Evolutionary conservation across 495 filamentous ascomycete species (phyloP).

Genomic region (Podospora pseudopauciseta): DNA sequence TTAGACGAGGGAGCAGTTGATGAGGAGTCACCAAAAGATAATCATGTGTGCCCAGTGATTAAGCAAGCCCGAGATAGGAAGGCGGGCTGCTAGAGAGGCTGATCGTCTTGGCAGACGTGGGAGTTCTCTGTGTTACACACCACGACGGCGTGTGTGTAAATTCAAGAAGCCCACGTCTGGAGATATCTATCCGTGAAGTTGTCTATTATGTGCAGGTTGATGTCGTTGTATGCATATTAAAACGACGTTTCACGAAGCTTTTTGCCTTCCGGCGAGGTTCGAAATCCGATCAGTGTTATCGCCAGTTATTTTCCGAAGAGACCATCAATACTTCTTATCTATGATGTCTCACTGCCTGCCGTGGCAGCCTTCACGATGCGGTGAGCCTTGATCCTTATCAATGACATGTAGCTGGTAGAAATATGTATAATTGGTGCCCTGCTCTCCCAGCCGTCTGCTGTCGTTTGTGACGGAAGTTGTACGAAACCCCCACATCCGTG

Average conservation of each 20-base stretch:
- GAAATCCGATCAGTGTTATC: not conserved
- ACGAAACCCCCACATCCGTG: not conserved
- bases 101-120: constrained; percentile 23
- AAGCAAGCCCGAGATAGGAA: constrained; percentile 21
- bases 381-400: constrained; percentile 2
- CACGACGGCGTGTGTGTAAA: not conserved
- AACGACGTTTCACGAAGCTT: not conserved
- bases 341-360: constrained; percentile 2
- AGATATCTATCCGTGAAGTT: not conserved
- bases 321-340: not conserved
- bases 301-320: not conserved
- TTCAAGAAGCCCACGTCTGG: no score
- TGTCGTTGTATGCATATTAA: not conserved
- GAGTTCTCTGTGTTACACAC: not conserved
- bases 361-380: not conserved
- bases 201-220: not conserved
- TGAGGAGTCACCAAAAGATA: not conserved
- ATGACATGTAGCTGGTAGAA: not conserved
- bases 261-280: not conserved
- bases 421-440: not conserved
- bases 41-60: constrained; percentile 4
- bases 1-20: not conserved
- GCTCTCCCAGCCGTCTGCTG: not conserved
- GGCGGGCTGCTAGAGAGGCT: constrained; percentile 11
- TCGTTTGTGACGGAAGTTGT: not conserved